Base-by-base conservation (phyloP, 139 green algal genomes). In the Chlamydomonas incerta region DNA sequence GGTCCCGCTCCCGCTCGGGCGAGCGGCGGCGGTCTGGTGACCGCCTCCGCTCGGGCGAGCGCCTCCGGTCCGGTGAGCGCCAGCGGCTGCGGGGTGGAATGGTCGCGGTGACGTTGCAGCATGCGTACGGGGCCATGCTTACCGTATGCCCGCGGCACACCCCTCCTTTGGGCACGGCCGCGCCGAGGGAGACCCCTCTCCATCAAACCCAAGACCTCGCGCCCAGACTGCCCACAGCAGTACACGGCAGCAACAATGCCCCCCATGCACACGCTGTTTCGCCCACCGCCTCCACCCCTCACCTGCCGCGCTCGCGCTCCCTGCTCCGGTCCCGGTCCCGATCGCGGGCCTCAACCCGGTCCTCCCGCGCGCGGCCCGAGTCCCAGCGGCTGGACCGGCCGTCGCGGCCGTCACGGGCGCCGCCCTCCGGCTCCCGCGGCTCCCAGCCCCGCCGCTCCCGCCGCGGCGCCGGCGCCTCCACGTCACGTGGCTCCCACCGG, bases 381-480 rank as follows among this genome's bases (percentile, higher is more conserved):
- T 81, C 71, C 68, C 75, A 76, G 15, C 68, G 52, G 28, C 62
- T 77, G 31, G 63, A 55, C 41, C 66, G 84, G 18, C 52, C 67
- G 41, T 8, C 41, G 6, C 41, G 6, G 8, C 8, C 41, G 41
- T 8, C 41, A 8, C 41, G 41, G 41, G 6, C 41, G 41, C 41
- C 41, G 41, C 41, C 50, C 14, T 83, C 62, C 15, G 57, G 35
- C n/a, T 82, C 72, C 63, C 58, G 83, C 26, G 67, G 58, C 66
- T 85, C 72, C 46, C 83, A 83, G 23, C 63, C 73, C 23, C 55
- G 31, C 50, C 66, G 67, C 21, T 85, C 66, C 67, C 66, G 66
- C 33, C 67, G 31, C 6, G 80, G 66, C 47, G 47, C 24, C 28
- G 35, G 18, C 57, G 24, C 74, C 20, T 80, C 66, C 65, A 58